Evolutionary conservation across 768 basidiomycete genomes (phyloP).

Genomic region (Amanita inopinata): DNA sequence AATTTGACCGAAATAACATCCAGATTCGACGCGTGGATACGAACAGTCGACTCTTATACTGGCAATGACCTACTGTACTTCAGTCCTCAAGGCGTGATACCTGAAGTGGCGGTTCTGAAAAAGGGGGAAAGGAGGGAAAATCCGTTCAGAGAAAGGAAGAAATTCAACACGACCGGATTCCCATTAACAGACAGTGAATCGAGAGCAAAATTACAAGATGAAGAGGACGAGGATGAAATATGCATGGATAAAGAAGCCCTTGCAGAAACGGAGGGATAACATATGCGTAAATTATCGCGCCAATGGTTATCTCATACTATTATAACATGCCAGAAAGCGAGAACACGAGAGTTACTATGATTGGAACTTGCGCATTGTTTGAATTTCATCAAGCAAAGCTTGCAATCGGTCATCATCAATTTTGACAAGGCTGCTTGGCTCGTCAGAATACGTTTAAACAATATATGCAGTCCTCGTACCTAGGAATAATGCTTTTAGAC

Average conservation of each 20-base stretch:
- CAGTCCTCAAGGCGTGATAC: slow-evolving; percentile 71
- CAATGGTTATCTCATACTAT: too few species aligned
- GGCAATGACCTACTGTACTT: slow-evolving; percentile 74
- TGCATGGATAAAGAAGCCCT: slow-evolving; percentile 30
- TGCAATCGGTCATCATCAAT: slow-evolving; percentile 85
- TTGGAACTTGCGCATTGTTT: slow-evolving; percentile 87
- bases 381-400: slow-evolving; percentile 75
- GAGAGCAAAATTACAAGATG: slow-evolving; percentile 21
- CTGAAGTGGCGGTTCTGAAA: slow-evolving; percentile 55
- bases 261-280: slow-evolving; percentile 45
- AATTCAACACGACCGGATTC: slow-evolving; percentile 58
- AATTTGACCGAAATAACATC: slow-evolving; percentile 3
- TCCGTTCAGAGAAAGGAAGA: slow-evolving; percentile 59
- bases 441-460: not conserved
- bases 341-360: slow-evolving; percentile 39
- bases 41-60: slow-evolving; percentile 60
- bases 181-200: slow-evolving; percentile 21
- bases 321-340: not conserved
- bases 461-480: slow-evolving; percentile 31
- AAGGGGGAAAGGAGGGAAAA: slow-evolving; percentile 45
- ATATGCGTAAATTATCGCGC: not conserved
- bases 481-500: slow-evolving; percentile 85
- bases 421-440: slow-evolving; percentile 56
- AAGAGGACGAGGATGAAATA: slow-evolving; percentile 28
- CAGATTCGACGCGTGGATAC: slow-evolving; percentile 83